A percentile compares a stretch with the other conserved stretches of the same genome.
These are phyloP conservation scores for Lachnellula suecica DNA, from an alignment of 2,329 filamentous ascomycete species.

Conservation along the genomic window DNA sequence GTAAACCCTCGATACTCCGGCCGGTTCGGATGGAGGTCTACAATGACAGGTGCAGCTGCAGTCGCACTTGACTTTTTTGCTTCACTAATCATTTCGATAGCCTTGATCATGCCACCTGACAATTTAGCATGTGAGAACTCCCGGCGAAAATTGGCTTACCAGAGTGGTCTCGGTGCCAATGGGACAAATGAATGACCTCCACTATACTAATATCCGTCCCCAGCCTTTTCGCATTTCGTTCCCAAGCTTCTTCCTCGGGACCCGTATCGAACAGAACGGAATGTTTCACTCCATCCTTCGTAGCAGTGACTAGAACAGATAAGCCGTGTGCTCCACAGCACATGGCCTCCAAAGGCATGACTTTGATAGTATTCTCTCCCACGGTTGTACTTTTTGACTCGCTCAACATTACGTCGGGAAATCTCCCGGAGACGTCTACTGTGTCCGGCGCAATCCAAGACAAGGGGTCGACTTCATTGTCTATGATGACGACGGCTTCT, in stretches of 20 bases:
- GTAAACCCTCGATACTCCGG: conserved; percentile 50
- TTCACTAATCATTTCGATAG: conserved; percentile 46
- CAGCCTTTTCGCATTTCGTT: conserved; percentile 46
- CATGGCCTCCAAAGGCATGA: conserved; percentile 48
- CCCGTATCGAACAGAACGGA: conserved; percentile 53
- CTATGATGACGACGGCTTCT: conserved; percentile 49
- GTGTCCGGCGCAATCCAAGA: conserved; percentile 44
- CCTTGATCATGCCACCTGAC: conserved; percentile 43
- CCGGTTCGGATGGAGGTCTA: conserved; percentile 52
- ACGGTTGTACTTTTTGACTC: conserved; percentile 34
- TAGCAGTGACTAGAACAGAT: conserved; percentile 50
- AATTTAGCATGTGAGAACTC: not conserved
- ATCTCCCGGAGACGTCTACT: conserved; percentile 41
- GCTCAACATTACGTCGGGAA: conserved; percentile 41
- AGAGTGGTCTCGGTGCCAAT: conserved; percentile 57
- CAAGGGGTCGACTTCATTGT: conserved; percentile 54
- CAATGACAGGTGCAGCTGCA: conserved; percentile 32
- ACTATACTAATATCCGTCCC: conserved; percentile 41
- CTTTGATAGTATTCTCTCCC: conserved; percentile 42
- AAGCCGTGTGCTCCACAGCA: conserved; percentile 55
- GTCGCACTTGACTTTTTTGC: conserved; percentile 35
- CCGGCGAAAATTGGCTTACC: conserved; percentile 26
- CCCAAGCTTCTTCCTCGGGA: conserved; percentile 50
- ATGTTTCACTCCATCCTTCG: conserved; percentile 41
- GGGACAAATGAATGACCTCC: conserved; percentile 48